phyloP scores from a whole-genome alignment of 2,329 filamentous ascomycete species.

The Ophiostoma fasciatum region DNA sequence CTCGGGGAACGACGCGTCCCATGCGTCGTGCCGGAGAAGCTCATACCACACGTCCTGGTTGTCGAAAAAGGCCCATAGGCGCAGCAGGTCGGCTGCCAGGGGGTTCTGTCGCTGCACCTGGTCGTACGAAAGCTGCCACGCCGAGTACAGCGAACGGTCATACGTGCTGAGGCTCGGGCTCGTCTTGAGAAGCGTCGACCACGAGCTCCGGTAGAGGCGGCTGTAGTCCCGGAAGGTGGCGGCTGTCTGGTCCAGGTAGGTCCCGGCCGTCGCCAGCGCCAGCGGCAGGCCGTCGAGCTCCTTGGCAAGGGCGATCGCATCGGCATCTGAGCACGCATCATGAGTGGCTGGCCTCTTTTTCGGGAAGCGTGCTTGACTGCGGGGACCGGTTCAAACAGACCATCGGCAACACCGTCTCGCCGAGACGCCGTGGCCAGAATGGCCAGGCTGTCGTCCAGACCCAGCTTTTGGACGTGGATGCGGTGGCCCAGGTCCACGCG shows the following conservation, averaged over 20 bases:
- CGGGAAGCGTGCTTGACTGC: not conserved
- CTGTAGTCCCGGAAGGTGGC: constrained; percentile 22
- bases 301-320: constrained; percentile 17
- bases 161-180: constrained; percentile 18
- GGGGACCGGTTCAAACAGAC: no score
- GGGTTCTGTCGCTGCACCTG: constrained; percentile 19
- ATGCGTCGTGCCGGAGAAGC: constrained; percentile 17
- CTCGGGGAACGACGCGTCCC: constrained; percentile 3
- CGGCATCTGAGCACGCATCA: constrained; percentile 14
- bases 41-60: constrained; percentile 30
- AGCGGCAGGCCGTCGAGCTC: constrained; percentile 29
- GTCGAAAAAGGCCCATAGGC: constrained; percentile 28
- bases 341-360: not conserved
- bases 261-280: constrained; percentile 29
- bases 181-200: constrained; percentile 19
- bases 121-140: constrained; percentile 24
- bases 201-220: constrained; percentile 22
- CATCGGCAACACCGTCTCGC: constrained; percentile 12
- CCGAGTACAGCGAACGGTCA: constrained; percentile 20
- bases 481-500: not conserved
- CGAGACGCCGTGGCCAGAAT: constrained; percentile 19
- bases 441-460: constrained; percentile 15
- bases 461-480: not conserved
- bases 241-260: constrained; percentile 24
- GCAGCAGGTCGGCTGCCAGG: constrained; percentile 20